Conservation (phyloP, 768 basidiomycete species). For the Agaricus subrufescens region DNA sequence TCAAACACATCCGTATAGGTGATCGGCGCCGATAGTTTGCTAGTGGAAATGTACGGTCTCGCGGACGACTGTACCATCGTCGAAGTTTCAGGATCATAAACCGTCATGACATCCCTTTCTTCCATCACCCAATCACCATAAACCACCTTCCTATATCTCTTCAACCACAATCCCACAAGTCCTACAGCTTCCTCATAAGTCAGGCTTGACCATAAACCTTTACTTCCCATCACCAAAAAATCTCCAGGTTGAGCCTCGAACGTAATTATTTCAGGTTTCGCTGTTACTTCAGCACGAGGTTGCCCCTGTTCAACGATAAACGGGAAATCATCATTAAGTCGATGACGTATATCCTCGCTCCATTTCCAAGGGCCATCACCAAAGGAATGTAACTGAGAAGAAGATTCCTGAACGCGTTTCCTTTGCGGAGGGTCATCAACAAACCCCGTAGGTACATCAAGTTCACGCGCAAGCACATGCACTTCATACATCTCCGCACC, state of each 20-base stretch:
- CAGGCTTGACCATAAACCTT: constrained; percentile 54
- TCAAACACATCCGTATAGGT: constrained; percentile 9
- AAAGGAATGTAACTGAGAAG: constrained; percentile 29
- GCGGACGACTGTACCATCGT: background rate
- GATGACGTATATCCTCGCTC: constrained; percentile 30
- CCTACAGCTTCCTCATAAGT: constrained; percentile 52
- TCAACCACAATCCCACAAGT: constrained; percentile 23
- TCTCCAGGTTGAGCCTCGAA: constrained; percentile 40
- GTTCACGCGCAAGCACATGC: constrained; percentile 36
- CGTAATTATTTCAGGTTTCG: constrained; percentile 46
- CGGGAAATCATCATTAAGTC: constrained; percentile 26
- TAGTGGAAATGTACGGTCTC: background rate
- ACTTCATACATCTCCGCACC: constrained; percentile 30
- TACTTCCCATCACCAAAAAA: constrained; percentile 50
- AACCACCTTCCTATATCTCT: constrained; percentile 13
- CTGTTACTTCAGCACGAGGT: constrained; percentile 14
- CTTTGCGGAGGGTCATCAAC: background rate
- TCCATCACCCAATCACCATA: background rate
- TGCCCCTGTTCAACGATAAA: background rate
- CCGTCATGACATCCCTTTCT: background rate
- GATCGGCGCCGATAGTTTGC: background rate
- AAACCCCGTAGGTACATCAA: constrained; percentile 21
- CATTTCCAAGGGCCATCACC: constrained; percentile 44
- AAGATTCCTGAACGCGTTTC: background rate
- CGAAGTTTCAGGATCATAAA: constrained; percentile 7